A percentile compares a stretch with the other conserved stretches of the same genome.
phyloP scores from a whole-genome alignment of 192 early-diverging fungal genomes.

The Coemansia sp. region DNA sequence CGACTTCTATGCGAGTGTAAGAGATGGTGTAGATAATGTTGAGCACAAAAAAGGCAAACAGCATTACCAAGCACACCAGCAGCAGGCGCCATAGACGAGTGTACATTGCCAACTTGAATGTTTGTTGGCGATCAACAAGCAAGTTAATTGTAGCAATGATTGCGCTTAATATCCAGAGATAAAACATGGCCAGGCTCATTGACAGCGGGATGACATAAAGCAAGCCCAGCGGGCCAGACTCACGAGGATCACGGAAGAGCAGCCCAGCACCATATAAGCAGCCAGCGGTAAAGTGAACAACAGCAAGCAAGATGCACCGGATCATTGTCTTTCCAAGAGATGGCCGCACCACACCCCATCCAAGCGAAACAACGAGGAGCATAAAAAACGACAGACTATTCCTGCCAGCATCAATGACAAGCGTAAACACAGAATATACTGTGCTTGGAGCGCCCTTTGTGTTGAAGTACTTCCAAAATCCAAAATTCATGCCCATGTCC shows the following conservation, averaged over 20 bases:
- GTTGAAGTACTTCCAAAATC: slow-evolving; percentile 72
- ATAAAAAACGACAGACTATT: slow-evolving; percentile 96
- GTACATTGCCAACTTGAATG: slow-evolving; percentile 92
- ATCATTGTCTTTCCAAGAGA: slow-evolving; percentile 89
- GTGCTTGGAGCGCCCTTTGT: slow-evolving; percentile 58
- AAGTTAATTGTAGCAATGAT: slow-evolving; percentile 73
- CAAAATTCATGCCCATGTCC: slow-evolving; percentile 93
- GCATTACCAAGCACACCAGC: slow-evolving; percentile 67
- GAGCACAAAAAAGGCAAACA: slow-evolving; percentile 76
- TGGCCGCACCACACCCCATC: slow-evolving; percentile 94
- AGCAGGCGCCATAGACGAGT: slow-evolving; percentile 76
- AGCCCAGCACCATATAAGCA: slow-evolving; percentile 83
- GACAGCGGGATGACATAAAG: slow-evolving; percentile 86
- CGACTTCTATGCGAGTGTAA: slow-evolving; percentile 62
- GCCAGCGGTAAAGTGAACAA: slow-evolving; percentile 83
- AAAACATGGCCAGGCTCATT: slow-evolving; percentile 87
- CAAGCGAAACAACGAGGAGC: slow-evolving; percentile 90
- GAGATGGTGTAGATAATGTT: slow-evolving; percentile 77
- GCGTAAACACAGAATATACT: slow-evolving; percentile 69
- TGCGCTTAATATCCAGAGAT: slow-evolving; percentile 88
- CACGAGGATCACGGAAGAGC: slow-evolving; percentile 68
- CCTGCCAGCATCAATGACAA: slow-evolving; percentile 81
- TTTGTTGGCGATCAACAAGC: slow-evolving; percentile 76
- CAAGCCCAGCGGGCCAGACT: slow-evolving; percentile 62
- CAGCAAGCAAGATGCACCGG: slow-evolving; percentile 71